Conservation (phyloP, 108 stramenopile genomes). For the Cyclostephanos tholiformis region DNA sequence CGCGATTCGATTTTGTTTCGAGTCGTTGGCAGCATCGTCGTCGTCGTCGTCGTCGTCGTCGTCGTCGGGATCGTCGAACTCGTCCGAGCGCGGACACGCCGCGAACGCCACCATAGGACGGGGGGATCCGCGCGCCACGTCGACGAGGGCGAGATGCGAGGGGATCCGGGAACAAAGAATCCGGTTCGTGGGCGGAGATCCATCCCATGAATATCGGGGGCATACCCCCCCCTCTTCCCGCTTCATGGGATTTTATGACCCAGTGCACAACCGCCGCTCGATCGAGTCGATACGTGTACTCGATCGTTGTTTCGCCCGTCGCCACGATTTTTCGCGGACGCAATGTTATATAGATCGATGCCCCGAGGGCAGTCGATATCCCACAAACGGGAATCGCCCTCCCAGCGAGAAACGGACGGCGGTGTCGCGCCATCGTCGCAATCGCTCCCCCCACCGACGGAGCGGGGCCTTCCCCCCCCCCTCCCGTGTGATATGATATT, state of each 20-base stretch:
- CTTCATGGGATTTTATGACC: conserved; percentile 44
- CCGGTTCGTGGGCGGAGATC: conserved; percentile 29
- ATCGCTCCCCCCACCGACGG: not conserved
- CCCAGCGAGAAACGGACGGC: conserved; percentile 12
- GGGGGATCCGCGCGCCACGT: conserved; percentile 33
- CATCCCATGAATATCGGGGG: conserved; percentile 31
- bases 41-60: no score
- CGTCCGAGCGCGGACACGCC: conserved; percentile 32
- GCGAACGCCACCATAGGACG: conserved; percentile 40
- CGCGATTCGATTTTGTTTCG: not conserved
- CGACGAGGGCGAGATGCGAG: conserved; percentile 34
- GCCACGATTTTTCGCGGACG: not conserved
- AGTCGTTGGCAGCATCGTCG: not conserved
- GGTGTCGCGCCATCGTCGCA: not conserved
- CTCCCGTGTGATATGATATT: conserved; percentile 28
- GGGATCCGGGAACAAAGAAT: conserved; percentile 2
- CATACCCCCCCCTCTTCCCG: no score
- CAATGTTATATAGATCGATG: not conserved
- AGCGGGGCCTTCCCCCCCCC: no score
- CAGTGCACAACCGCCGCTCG: conserved; percentile 14
- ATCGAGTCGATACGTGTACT: conserved; percentile 32
- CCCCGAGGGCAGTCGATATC: conserved; percentile 18
- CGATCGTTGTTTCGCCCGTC: conserved; percentile 22
- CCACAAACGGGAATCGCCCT: conserved; percentile 20
- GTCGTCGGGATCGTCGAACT: conserved; percentile 24